Base-by-base conservation (phyloP, 2,329 filamentous ascomycete genomes). In the Colletotrichum scovillei region DNA sequence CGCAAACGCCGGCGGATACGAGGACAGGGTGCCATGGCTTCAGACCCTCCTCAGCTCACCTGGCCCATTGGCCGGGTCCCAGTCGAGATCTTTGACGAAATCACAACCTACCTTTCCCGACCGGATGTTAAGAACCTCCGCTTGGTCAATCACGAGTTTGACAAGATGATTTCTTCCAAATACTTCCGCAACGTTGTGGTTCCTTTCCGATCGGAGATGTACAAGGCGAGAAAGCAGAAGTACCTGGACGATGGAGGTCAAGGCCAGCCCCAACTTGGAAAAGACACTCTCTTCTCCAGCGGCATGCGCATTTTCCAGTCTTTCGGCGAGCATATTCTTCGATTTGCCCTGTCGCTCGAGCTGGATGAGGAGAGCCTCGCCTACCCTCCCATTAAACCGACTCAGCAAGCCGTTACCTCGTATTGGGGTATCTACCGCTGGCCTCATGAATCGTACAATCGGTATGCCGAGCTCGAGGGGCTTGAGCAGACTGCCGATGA, bases 331-430 rank as follows among this genome's bases (percentile, higher is more conserved):
- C 87, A 90, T 67, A 92, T 94, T 69, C 83, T 84, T 32, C 88
- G 87, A 66, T 93, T 92, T 77, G 92, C 91, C 5, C 88, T 94
- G 78, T 91, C 90, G 28, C 90, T 94, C 74, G 92, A 94, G 77
- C 86, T 93, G n/a, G 87, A 89, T 68, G 89, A 92, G 78, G 80
- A 81, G 52, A 82, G 81, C 16, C 78, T 88, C 12, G 81, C 83
- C 14, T 81, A 84, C 28, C 90, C 91, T 8, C 89, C 89, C 1
- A 77, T 85, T n/a, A 92, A 93, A 77, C 83, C 84, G 5, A 82
- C 86, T 7, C 88, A 90, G 42, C 85, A 90, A 75, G 84, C 85
- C 28, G 82, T 90, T 35, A 83, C 86, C 4, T 85, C 89, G 49
- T 92, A 91, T 76, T 93, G 91, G 88, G 92, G 92, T 5, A 84